Evolutionary conservation across 148 eudicot species (phyloP).

Genomic region (Camellia lanceoleosa): DNA sequence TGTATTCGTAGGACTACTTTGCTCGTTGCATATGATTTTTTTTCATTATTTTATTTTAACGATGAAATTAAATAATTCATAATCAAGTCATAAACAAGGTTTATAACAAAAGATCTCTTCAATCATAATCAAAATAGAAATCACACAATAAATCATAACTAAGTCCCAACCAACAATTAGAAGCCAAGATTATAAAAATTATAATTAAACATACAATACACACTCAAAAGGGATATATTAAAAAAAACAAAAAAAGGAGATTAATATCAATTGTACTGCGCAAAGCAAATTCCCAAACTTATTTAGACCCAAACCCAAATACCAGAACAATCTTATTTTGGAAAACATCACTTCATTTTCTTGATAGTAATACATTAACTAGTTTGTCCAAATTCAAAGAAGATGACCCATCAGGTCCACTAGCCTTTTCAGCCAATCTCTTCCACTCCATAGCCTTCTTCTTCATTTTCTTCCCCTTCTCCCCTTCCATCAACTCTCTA

Average conservation of each 20-base stretch:
- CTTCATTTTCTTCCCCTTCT: conserved; percentile 16
- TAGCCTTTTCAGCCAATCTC: conserved; percentile 7
- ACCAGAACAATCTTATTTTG: no score
- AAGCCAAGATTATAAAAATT: no score
- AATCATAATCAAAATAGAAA: no score
- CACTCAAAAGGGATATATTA: no score
- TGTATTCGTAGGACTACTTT: not conserved
- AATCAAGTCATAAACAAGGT: not conserved
- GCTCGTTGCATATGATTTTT: not conserved
- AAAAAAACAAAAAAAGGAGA: no score
- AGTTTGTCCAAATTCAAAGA: conserved; percentile 16
- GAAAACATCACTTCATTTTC: not conserved
- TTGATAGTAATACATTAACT: conserved; percentile 10
- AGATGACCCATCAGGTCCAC: conserved; percentile 9
- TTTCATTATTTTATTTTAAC: not conserved
- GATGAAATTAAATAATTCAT: not conserved
- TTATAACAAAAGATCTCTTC: no score
- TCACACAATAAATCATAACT: not conserved
- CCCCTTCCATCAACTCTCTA: conserved; percentile 13
- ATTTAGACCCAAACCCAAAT: no score
- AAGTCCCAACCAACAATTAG: no score
- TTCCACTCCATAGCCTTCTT: conserved; percentile 17
- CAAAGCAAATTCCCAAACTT: no score
- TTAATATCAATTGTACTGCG: no score
- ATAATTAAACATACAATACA: no score